Conservation (phyloP, 352 stramenopile genomes). For the Globisporangium abappressorium region DNA sequence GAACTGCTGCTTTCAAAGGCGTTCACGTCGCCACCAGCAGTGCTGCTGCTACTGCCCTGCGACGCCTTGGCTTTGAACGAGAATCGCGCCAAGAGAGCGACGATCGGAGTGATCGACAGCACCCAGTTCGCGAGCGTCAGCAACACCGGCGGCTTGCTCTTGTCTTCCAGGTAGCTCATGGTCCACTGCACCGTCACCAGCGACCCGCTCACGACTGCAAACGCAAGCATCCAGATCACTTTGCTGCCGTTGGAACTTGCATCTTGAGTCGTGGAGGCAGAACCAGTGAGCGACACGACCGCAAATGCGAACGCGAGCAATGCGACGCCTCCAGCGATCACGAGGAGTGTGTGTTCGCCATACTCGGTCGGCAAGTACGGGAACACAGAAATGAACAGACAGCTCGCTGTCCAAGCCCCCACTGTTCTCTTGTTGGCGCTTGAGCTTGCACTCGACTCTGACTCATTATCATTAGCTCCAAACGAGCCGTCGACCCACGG, state of each 20-base stretch:
- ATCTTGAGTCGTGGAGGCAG: not conserved
- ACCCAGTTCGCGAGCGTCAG: conserved; percentile 62
- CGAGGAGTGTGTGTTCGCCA: conserved; percentile 58
- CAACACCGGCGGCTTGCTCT: conserved; percentile 44
- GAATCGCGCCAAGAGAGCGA: conserved; percentile 27
- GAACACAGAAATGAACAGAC: conserved; percentile 64
- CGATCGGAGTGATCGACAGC: conserved; percentile 40
- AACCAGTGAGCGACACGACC: not conserved
- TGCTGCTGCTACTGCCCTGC: not conserved
- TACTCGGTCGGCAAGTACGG: conserved; percentile 74
- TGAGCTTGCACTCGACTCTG: not conserved
- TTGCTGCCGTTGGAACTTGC: not conserved
- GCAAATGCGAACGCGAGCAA: conserved; percentile 16
- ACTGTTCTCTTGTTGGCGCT: conserved; percentile 1
- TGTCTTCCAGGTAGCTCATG: conserved; percentile 49
- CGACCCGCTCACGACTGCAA: conserved; percentile 28
- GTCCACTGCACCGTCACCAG: conserved; percentile 45
- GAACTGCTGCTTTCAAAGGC: not conserved
- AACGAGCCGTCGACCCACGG: conserved; percentile 27
- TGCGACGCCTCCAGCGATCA: conserved; percentile 47
- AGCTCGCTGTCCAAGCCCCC: conserved; percentile 43
- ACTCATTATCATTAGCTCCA: not conserved
- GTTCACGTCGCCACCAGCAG: not conserved
- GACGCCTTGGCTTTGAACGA: not conserved
- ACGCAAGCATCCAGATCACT: conserved; percentile 6